Evolutionary conservation across 106 monocot genomes (phyloP), one percentile per base, ranked within the genome.

Genomic region (Ottelia alismoides): DNA sequence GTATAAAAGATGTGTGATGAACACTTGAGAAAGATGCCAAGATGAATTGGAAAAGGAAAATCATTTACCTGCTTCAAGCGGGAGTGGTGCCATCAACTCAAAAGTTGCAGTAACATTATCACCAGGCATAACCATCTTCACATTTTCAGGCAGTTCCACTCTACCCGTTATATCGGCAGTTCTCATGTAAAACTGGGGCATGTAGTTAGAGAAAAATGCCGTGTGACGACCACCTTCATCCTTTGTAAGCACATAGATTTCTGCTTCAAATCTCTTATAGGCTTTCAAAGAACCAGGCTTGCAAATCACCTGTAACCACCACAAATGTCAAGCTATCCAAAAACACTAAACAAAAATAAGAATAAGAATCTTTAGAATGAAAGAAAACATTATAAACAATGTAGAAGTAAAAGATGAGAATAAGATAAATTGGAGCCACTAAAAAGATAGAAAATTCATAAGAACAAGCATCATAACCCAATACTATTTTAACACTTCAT

Each of bases 161-260:
- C 82, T 94, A 23, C 94, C 94, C 11, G 94, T 94, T 49, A 94
- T 35, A 76, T 94, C 94, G 27, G 94, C 94, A 63, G 94, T 94
- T 47, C 94, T 80, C 78, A 94, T 49, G 72, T 84, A 88, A 72
- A 94, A 94, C 46, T 94, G 94, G 46, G 94, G 94, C n/a, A 74
- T 88, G 69, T 88, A 94, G 51, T 94, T 94, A 56, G 94, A 88
- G 68, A 94, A 84, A 65, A 94, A 94, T 18, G 88, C 84, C 44
- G 88, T 88, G 48, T 88, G 94, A 22, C 94, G 88, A 58, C 94
- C 94, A 65, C 94, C 94, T 69, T 94, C 94, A 66, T 94, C 94
- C 51, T 94, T 94, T 18, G 84, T 88, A 4, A 94, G 78, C 17
- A 94, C 88, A 65, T 94, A 94, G 64, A 94, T 94, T 63, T 88